Conservation (phyloP, 495 filamentous ascomycete genomes). For the Hyaloscypha finlandica region DNA sequence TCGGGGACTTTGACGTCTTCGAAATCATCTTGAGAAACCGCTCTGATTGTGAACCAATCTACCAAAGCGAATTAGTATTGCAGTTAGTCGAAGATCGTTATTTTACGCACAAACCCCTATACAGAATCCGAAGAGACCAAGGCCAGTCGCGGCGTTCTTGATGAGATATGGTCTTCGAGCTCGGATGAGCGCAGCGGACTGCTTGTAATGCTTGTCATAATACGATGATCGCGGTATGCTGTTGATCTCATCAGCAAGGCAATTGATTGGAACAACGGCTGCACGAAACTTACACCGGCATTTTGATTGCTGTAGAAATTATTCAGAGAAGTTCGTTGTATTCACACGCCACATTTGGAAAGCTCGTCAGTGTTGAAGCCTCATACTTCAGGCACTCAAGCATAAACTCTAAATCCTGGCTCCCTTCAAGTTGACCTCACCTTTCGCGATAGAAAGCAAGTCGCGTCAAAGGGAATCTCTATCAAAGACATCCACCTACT, state of each 20-base stretch:
- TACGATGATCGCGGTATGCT: slow-evolving; percentile 79
- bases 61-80: slow-evolving; percentile 6
- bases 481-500: background rate
- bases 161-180: slow-evolving; percentile 89
- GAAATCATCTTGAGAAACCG: slow-evolving; percentile 96
- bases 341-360: background rate
- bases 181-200: slow-evolving; percentile 81
- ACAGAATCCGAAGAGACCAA: slow-evolving; percentile 66
- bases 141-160: slow-evolving; percentile 79
- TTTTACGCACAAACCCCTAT: slow-evolving; percentile 75
- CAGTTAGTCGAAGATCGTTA: background rate
- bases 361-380: background rate
- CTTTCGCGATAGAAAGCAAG: background rate
- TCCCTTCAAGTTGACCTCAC: background rate
- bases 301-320: slow-evolving; percentile 17
- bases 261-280: background rate
- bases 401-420: background rate
- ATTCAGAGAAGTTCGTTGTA: background rate
- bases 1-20: slow-evolving; percentile 89
- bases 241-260: slow-evolving; percentile 17
- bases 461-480: slow-evolving; percentile 15
- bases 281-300: slow-evolving; percentile 29
- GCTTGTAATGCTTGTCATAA: slow-evolving; percentile 82
- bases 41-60: slow-evolving; percentile 89
- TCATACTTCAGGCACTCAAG: background rate